Evolutionary conservation across 2,329 filamentous ascomycete genomes (phyloP).

Genomic region (Plenodomus biglobosus): DNA sequence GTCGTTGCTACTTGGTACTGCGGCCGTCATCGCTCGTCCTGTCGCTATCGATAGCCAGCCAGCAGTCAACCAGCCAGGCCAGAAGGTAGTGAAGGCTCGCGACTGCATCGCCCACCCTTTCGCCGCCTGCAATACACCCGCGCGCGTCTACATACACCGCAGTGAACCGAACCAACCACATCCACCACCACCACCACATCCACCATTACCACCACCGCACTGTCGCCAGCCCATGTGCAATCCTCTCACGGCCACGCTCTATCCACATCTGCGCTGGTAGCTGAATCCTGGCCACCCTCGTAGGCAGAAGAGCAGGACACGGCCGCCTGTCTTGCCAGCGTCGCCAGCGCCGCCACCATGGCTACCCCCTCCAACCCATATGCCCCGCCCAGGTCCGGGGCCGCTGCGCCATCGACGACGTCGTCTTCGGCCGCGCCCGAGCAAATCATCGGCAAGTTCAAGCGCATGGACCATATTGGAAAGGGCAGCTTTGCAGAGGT

Average conservation of each 20-base stretch:
- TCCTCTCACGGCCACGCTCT: conserved; percentile 40
- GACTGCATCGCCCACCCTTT: neutral
- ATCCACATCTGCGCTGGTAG: conserved; percentile 45
- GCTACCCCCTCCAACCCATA: conserved; percentile 36
- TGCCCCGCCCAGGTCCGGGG: conserved; percentile 42
- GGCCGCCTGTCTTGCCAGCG: conserved; percentile 21
- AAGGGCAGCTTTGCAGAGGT: conserved; percentile 98
- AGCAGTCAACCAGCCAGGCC: neutral
- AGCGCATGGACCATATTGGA: conserved; percentile 85
- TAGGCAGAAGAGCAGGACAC: conserved; percentile 3
- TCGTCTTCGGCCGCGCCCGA: conserved; percentile 34
- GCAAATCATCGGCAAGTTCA: conserved; percentile 70
- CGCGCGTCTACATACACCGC: neutral
- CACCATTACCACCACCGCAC: conserved; percentile 1
- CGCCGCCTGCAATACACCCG: conserved; percentile 3
- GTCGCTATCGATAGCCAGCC: conserved; percentile 7
- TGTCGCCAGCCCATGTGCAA: conserved; percentile 40
- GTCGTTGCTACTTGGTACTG: too few relatives aligned
- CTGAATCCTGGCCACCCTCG: conserved; percentile 13
- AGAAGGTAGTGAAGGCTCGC: conserved; percentile 4
- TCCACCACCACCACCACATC: neutral
- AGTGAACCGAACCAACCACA: neutral
- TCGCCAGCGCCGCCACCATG: conserved; percentile 41
- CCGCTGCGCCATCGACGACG: conserved; percentile 36
- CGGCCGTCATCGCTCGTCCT: conserved; percentile 1